phyloP scores from a whole-genome alignment of 345 rosid species.

The Cardamine resedifolia region DNA sequence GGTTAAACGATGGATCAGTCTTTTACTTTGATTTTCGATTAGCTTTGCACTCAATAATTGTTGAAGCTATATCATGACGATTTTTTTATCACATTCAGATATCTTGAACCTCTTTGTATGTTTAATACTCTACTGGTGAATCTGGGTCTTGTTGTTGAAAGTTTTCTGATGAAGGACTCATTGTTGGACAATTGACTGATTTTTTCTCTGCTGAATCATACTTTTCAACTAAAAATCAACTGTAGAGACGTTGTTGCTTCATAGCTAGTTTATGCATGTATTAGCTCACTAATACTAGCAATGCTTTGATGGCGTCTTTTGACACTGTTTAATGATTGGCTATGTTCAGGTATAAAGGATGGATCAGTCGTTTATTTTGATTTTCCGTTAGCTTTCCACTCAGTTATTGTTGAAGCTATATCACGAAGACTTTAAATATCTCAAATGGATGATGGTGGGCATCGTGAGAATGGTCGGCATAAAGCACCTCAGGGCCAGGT shows the following conservation, averaged over 20 bases:
- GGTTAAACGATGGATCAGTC: slow-evolving; percentile 22
- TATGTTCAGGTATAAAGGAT: slow-evolving; percentile 24
- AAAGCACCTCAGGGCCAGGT: slow-evolving; percentile 95
- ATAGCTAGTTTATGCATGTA: neutral
- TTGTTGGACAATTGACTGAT: neutral
- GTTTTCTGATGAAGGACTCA: neutral
- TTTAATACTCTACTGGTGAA: no score
- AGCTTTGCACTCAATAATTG: neutral
- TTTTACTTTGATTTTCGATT: slow-evolving; percentile 3
- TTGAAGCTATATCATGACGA: neutral
- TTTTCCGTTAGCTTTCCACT: slow-evolving; percentile 8
- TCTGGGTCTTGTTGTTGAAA: neutral
- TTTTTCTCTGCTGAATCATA: neutral
- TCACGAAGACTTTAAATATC: neutral
- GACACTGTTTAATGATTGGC: slow-evolving; percentile 1
- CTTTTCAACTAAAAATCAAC: neutral
- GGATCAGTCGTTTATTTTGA: slow-evolving; percentile 27
- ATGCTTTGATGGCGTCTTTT: slow-evolving; percentile 7
- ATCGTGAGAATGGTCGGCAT: slow-evolving; percentile 88
- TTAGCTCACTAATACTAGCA: slow-evolving; percentile 4
- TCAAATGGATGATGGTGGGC: slow-evolving; percentile 90
- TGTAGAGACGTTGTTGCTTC: neutral
- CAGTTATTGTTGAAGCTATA: neutral
- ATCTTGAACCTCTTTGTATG: neutral
- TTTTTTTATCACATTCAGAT: neutral